Base-by-base conservation (phyloP, 257 asterid genomes). In the Sherardia arvensis region DNA sequence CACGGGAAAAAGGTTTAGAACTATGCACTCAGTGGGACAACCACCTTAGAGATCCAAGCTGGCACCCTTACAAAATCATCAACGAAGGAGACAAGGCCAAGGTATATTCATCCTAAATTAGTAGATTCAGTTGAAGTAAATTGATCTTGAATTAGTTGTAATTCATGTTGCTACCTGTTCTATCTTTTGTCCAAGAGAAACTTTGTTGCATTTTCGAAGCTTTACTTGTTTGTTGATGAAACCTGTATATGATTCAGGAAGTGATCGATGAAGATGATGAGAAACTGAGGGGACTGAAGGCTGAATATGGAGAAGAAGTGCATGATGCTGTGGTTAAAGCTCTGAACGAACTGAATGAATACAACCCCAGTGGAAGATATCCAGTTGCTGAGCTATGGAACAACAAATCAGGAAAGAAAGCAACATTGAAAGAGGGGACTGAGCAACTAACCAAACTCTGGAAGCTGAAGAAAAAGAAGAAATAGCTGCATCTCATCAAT, bases 41-140 rank as follows among this genome's bases (percentile, higher is more conserved):
- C 61, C 11, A 75, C 75, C 84, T 86, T 53, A 74, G 90, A 76
- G 95, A 88, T 80, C 79, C 95, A 70, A 75, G 57, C 69, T 88
- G 96, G 96, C 85, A 88, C 72, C 96, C 96, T 8, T 86, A 76
- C 62, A 86, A 82, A 73, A 45, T 84, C 67, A 73, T 84, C 73
- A 58, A n/a, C 68, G 74, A 33, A 48, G 96, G 85, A 66, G 93
- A 53, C 29, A 64, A 73, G 12, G 69, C 62, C 7, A 69, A 84
- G 96, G 96, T 88, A 76, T 49, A 69, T 40, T 20, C 27, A 28
- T 8, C 54, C 28, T 55, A 9, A 54, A 32, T 28, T 40, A 62
- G 45, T 64, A 22, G 21, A 15, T 12, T 7, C 26, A 40, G 1
- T 38, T 27, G 32, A 26, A 9, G 33, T 27, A n/a, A 3, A 40